Evolutionary conservation across 805 yeast species (phyloP), one percentile per base, ranked within the genome.

Genomic region (Vanderwaltozyma yarrowii): DNA sequence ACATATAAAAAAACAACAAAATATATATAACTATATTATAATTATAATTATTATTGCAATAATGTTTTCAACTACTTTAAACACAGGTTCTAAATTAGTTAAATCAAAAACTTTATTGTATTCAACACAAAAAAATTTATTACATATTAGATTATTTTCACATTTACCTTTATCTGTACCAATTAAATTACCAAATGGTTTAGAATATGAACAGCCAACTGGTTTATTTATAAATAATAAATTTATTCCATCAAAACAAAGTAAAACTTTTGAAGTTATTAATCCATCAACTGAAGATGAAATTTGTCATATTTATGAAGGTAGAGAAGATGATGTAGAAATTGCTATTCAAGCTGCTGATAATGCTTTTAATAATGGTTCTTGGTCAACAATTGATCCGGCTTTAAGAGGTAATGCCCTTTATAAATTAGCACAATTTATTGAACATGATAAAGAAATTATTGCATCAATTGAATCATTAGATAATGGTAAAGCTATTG

Each of bases 401-500:
- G 61, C 70, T 23, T 69, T 65, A 39, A 77, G 95, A 60, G 77
- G 79, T 33, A 65, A 60, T 40, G 72, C 71, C 36, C 65, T 88
- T 43, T 61, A 62, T 64, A 81, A 76, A 61, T 71, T 88, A 41
- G 95, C 95, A 32, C 87, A 82, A 43, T 67, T 81, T 51, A 62
- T 87, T 40, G 95, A 86, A 57, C 69, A 74, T 54, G 69, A 88
- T 56, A 71, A 77, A 35, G 89, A 83, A 44, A 62, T 77, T 32
- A 66, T 88, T 38, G 87, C 95, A 23, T 70, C 78, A 36, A 80
- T 88, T 54, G 96, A 88, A 66, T 71, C 95, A 19, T 67, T 80
- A 55, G 95, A 88, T 64, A 84, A 86, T 56, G 96, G 96, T 66
- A 88, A 87, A 67, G 78, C 94, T 30, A 62, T 80, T 45, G 62